Percentiles rank a stretch among this genome's conserved stretches.
Conservation (phyloP, 2,329 filamentous ascomycete species). For the Kalaharituber pfeilii region DNA sequence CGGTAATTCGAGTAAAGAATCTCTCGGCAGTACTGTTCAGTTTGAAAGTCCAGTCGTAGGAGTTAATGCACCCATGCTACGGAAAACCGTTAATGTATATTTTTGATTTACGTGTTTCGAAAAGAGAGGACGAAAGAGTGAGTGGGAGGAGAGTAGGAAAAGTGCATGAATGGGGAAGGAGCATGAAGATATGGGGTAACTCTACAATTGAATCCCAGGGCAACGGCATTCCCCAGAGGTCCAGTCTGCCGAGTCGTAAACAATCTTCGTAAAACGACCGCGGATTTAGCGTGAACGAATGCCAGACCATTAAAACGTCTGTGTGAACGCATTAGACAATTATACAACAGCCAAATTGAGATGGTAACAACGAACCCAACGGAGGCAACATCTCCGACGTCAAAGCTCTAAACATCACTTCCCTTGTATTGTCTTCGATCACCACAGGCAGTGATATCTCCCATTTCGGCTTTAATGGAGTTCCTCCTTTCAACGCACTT, state of each 20-base stretch:
- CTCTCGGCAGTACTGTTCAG: slow-evolving; percentile 4
- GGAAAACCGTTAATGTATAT: too few species aligned
- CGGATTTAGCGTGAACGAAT: slow-evolving; percentile 63
- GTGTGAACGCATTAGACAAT: slow-evolving; percentile 18
- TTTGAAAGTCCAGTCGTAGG: slow-evolving; percentile 16
- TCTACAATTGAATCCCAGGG: slow-evolving; percentile 42
- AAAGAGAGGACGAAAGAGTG: too few species aligned
- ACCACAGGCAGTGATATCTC: slow-evolving; percentile 10
- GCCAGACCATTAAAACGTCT: slow-evolving; percentile 67
- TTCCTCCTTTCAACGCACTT: too few species aligned
- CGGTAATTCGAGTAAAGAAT: neutral
- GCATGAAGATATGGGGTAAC: slow-evolving; percentile 35
- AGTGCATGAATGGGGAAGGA: slow-evolving; percentile 13
- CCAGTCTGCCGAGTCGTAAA: slow-evolving; percentile 38
- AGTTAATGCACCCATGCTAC: slow-evolving; percentile 20
- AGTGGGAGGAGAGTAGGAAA: too few species aligned
- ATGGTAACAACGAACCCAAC: slow-evolving; percentile 33
- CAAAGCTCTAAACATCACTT: slow-evolving; percentile 26
- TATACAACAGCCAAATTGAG: slow-evolving; percentile 1
- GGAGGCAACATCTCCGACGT: slow-evolving; percentile 36
- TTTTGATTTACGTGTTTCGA: too few species aligned
- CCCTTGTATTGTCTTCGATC: slow-evolving; percentile 15
- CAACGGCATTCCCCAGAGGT: slow-evolving; percentile 44
- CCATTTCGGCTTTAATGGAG: too few species aligned
- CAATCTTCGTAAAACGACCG: slow-evolving; percentile 57